phyloP scores from a whole-genome alignment of 2,329 filamentous ascomycete genomes.

The Aureobasidium musti region DNA sequence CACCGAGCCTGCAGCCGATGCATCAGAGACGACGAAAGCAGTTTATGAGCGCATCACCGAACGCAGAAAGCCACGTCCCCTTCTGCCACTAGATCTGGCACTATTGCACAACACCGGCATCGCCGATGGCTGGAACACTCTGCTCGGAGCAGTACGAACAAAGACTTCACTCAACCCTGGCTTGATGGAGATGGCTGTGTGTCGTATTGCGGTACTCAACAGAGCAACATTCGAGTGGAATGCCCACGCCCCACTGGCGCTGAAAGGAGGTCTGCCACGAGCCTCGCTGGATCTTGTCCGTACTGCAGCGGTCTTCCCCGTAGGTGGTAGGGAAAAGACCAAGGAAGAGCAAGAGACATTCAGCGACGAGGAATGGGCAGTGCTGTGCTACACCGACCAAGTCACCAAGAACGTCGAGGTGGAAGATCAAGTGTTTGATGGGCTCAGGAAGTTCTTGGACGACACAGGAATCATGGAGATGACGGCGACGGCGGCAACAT shows the following conservation, averaged over 20 bases:
- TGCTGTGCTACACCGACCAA: constrained; percentile 41
- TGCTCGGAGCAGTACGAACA: constrained; percentile 57
- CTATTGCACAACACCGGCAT: constrained; percentile 73
- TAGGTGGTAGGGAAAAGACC: constrained; percentile 24
- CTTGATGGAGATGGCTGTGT: constrained; percentile 42
- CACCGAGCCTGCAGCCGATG: constrained; percentile 55
- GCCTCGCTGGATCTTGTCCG: constrained; percentile 37
- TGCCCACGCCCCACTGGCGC: constrained; percentile 39
- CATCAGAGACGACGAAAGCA: constrained; percentile 49
- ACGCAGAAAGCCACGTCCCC: constrained; percentile 67
- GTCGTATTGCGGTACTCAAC: constrained; percentile 44
- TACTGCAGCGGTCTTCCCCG: constrained; percentile 32
- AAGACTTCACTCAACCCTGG: constrained; percentile 39
- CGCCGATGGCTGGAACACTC: constrained; percentile 73
- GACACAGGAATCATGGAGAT: constrained; percentile 42
- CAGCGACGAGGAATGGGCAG: constrained; percentile 39
- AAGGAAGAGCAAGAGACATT: constrained; percentile 30
- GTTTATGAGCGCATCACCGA: constrained; percentile 66
- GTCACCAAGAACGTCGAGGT: constrained; percentile 40
- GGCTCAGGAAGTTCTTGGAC: constrained; percentile 37
- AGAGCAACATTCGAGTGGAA: constrained; percentile 43
- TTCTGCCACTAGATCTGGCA: constrained; percentile 73
- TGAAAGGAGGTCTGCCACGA: constrained; percentile 38
- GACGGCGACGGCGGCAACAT: constrained; percentile 42
- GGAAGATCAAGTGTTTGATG: constrained; percentile 38